Base-by-base conservation (phyloP, 768 basidiomycete genomes). In the Nidula microcarpa region DNA sequence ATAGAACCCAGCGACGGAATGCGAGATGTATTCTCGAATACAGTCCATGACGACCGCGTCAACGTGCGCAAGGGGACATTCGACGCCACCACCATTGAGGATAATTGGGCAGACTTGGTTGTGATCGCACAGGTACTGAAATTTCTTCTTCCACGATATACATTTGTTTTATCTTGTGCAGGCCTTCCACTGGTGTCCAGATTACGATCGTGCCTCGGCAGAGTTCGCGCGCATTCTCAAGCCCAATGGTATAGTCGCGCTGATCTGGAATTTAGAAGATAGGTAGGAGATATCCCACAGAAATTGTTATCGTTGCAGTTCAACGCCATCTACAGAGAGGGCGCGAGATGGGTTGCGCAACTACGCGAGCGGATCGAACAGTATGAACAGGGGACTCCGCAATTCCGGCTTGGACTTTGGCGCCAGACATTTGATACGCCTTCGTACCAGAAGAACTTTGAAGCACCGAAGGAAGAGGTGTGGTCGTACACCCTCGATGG, bases 131-230 rank as follows among this genome's bases (percentile, higher is more conserved):
- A 90, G 77, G 87, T 85, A 59, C 23, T 23, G 23, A 23, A 23
- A 23, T 14, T 63, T 54, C 11, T 13, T 44, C 6, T 32, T 36
- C 17, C 11, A 8, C 13, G 43, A 48, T 56, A 34, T 4, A 49
- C 1, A 35, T 2, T 47, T 46, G 30, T 10, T 47, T 18, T 54
- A n/a, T 37, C 6, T 41, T 14, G 33, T 11, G 32, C 33, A 95
- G 86, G 95, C 95, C 13, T 97, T 87, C 67, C 95, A 98, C 72
- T 98, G 95, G 95, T 90, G 89, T 56, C 87, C 87, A 8, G 81
- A 94, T 65, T 87, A 85, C 63, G 79, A 83, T 45, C 74, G 72
- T 50, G 92, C 94, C 0, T 77, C 82, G 16, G 68, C 68, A 0
- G 94, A 97, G 64, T 90, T 96, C 59, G 78, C 83, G 6, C 82